Base-by-base conservation (phyloP, 73 alveolate species). In the Blepharisma japonicum region DNA sequence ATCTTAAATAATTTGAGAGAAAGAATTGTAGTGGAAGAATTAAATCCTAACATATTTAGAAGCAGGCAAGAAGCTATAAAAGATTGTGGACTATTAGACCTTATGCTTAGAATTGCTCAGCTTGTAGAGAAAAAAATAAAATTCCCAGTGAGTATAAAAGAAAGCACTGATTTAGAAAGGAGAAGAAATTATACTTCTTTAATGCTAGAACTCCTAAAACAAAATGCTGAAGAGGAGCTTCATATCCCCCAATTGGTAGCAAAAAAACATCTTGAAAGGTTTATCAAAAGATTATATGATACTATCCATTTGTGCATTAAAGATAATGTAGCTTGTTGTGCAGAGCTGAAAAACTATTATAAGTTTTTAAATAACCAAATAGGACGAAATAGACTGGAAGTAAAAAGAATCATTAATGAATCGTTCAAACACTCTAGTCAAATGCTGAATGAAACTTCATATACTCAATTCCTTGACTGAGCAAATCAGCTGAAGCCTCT, bases 1-100 rank as follows among this genome's bases (percentile, higher is more conserved):
- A 32, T 32, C 3, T 32, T 32, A 3, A 32, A 32, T 32, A 32
- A 32, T 32, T 32, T 32, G 42, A 32, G 42, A 32, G 42, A 32
- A 32, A 32, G 42, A 32, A 32, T 32, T 32, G 42, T 32, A 32
- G 42, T 32, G 3, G 42, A 32, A 32, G 42, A 32, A 32, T 32
- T 32, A 32, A 32, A 32, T 3, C 42, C 42, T 1, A 32, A 32
- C 3, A 32, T 32, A 32, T n/a, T 61, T 18, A 25, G 2, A 18
- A 14, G 74, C 14, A 61, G 14, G 2, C 74, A 61, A 61, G 74
- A 61, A 61, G 23, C 74, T 61, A 61, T 61, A 1, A 61, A 25
- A 61, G 74, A 61, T 61, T 14, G 47, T 20, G 74, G 74, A 2
- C 23, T 61, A 61, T 39, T 61, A 14, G 74, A 61, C 5, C 23